Percentiles rank a stretch among this genome's conserved stretches.
Conservation (phyloP, 768 basidiomycete species). For the Dacryopinax primogenitus region DNA sequence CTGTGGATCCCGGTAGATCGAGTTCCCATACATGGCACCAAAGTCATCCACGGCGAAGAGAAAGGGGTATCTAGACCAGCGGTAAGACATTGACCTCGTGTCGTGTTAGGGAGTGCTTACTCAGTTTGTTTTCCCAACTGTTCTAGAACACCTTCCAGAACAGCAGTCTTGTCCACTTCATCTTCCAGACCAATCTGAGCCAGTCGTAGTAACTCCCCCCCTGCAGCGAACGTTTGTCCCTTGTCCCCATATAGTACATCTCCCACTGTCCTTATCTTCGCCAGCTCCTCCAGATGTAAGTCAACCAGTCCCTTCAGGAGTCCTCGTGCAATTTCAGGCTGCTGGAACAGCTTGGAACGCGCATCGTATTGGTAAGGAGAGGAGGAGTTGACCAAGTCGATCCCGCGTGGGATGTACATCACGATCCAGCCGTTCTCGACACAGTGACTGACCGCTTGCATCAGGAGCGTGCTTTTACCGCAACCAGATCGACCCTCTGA, state of each 20-base stretch:
- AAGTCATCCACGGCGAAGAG: constrained; percentile 79
- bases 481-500: constrained; percentile 62
- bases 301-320: constrained; percentile 48
- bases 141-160: constrained; percentile 45
- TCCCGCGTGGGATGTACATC: constrained; percentile 73
- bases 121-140: constrained; percentile 51
- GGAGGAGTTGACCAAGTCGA: constrained; percentile 58
- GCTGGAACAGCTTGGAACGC: constrained; percentile 62
- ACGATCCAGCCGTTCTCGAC: constrained; percentile 60
- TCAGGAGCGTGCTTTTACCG: constrained; percentile 67
- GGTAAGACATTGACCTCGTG: neutral
- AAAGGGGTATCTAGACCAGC: constrained; percentile 48
- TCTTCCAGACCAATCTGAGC: constrained; percentile 38
- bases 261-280: constrained; percentile 35
- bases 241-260: constrained; percentile 51
- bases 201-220: constrained; percentile 34
- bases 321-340: constrained; percentile 50
- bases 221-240: constrained; percentile 38
- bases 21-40: constrained; percentile 58
- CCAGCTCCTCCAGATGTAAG: constrained; percentile 41
- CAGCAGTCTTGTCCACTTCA: constrained; percentile 16
- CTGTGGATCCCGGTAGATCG: constrained; percentile 60
- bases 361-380: constrained; percentile 61
- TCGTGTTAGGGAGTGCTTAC: constrained; percentile 31
- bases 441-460: constrained; percentile 66